Evolutionary conservation across 2,329 filamentous ascomycete genomes (phyloP), one percentile per base, ranked within the genome.

Genomic region (Verticillium zaregamsianum): DNA sequence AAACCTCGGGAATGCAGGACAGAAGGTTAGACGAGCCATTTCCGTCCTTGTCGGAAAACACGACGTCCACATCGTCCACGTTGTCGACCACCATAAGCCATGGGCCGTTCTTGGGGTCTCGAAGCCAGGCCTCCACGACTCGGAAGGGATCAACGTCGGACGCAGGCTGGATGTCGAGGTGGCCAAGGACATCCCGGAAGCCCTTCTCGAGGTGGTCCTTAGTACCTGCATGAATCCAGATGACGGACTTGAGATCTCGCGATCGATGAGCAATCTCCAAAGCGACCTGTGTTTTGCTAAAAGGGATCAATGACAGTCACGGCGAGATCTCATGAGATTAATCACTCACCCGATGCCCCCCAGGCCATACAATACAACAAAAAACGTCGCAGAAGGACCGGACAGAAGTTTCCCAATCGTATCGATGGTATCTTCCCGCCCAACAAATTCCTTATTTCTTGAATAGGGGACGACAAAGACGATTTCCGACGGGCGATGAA

Each of bases 11-110:
- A 15, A 57, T 20, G 20, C 31, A 35, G 4, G 55, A 57, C 8
- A 35, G 55, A n/a, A 57, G 31, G 31, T 25, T n/a, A 15, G 55
- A 20, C 32, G 55, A 20, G 17, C 31, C n/a, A n/a, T 57, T 33
- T 25, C 31, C 55, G 31, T 57, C 55, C 2, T 32, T 35, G n/a
- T 57, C 33, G n/a, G 55, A 57, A 15, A 57, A 57, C 3, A 57
- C 55, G 17, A 57, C 55, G n/a, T 57, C 55, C 17, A 57, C n/a
- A 37, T 57, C 55, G 11, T 57, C 55, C 14, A 57, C 55, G 32
- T 57, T 57, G 17, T 57, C 55, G 32, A 57, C 55, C 6, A 57
- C 55, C 31, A 57, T 57, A 23, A 57, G 32, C 55, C 55, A 57
- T 20, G 55, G 55, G 8, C 55, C 55, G 20, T 57, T 57, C 55